Conservation (phyloP, 495 filamentous ascomycete genomes). For the Filosporella fistucella region DNA sequence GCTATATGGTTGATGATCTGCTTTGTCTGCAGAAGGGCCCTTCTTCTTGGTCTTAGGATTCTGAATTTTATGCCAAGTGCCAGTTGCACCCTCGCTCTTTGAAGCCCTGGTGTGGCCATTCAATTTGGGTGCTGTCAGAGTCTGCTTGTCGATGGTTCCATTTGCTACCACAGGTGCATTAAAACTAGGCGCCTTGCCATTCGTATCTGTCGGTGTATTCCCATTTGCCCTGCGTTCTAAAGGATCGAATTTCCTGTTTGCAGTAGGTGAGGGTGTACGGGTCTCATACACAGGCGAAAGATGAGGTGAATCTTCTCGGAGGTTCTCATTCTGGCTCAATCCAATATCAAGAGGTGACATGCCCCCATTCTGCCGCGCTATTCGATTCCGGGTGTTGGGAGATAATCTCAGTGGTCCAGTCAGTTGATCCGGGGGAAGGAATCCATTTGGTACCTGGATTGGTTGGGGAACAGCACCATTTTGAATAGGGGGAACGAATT, state of each 20-base stretch:
- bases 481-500: not conserved
- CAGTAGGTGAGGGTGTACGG: slow-evolving; percentile 43
- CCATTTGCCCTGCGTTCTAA: slow-evolving; percentile 9
- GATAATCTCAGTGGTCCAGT: slow-evolving; percentile 18
- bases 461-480: slow-evolving; percentile 4
- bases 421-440: slow-evolving; percentile 5
- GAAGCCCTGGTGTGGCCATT: slow-evolving; percentile 41
- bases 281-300: slow-evolving; percentile 53
- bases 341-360: slow-evolving; percentile 26
- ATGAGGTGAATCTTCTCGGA: slow-evolving; percentile 28
- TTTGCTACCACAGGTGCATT: not conserved
- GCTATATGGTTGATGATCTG: slow-evolving; percentile 31
- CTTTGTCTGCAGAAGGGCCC: slow-evolving; percentile 25
- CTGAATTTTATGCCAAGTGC: slow-evolving; percentile 46
- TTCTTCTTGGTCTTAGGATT: slow-evolving; percentile 42
- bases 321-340: slow-evolving; percentile 11
- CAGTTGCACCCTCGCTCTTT: slow-evolving; percentile 43
- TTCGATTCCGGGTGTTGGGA: slow-evolving; percentile 16
- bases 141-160: slow-evolving; percentile 22
- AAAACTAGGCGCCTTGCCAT: not conserved
- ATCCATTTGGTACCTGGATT: slow-evolving; percentile 12
- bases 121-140: slow-evolving; percentile 13
- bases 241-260: slow-evolving; percentile 20
- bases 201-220: not conserved
- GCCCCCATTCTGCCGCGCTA: slow-evolving; percentile 20